Conservation (phyloP, 2,329 filamentous ascomycete genomes). For the Truncatella angustata region DNA sequence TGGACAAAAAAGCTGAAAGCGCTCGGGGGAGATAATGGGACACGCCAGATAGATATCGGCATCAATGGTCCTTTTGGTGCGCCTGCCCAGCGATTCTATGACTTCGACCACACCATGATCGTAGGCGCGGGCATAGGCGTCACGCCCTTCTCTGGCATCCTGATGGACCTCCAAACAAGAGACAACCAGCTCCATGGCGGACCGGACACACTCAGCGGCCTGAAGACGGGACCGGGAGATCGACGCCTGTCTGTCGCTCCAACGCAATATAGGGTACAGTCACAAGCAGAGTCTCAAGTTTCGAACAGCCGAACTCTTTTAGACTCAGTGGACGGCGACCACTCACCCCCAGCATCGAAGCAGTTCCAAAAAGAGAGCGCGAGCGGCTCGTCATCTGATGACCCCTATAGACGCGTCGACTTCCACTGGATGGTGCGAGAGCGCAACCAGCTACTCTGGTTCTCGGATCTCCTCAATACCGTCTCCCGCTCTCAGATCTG, state of each 20-base stretch:
- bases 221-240: neutral
- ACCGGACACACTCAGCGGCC: neutral
- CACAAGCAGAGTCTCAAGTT: neutral
- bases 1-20: constrained; percentile 49
- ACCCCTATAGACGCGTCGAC: constrained; percentile 47
- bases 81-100: constrained; percentile 57
- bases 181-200: constrained; percentile 24
- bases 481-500: constrained; percentile 38
- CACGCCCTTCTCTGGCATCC: constrained; percentile 55
- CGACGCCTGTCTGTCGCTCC: neutral
- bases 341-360: constrained; percentile 9
- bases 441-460: constrained; percentile 54
- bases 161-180: constrained; percentile 50
- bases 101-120: constrained; percentile 54
- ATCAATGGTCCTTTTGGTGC: constrained; percentile 58
- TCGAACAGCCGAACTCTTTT: neutral
- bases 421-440: constrained; percentile 62
- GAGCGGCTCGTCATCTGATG: too few relatives aligned
- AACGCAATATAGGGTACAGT: neutral
- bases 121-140: constrained; percentile 57
- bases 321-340: neutral
- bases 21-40: constrained; percentile 34
- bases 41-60: constrained; percentile 43
- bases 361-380: constrained; percentile 11
- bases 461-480: constrained; percentile 54